Evolutionary conservation across 345 rosid genomes (phyloP), one percentile per base, ranked within the genome.

Genomic region (Cardamine chenopodiifolia): DNA sequence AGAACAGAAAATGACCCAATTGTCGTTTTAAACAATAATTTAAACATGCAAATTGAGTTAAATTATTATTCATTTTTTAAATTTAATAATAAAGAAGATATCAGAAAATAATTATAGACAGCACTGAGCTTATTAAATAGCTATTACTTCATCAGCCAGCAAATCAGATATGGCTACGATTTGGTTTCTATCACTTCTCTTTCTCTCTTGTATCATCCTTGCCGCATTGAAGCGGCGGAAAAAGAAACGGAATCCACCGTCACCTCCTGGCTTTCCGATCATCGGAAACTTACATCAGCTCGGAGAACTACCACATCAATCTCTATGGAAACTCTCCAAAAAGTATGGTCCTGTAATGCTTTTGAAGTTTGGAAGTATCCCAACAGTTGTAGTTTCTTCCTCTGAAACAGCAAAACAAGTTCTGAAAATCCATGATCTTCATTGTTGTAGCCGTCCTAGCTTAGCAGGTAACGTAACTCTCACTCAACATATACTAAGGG

Each of bases 261-360:
- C 62, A 35, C 72, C 72, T 37, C 50, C 62, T 37, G 35, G 62
- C 17, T 37, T 79, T 52, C 81, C 85, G 0, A 37, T 79, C 31
- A 20, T 76, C 7, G 85, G 82, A 23, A 79, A 82, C 67, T 66
- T 82, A 61, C 81, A 68, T 48, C 81, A 79, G 48, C 13, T 79
- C 2, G 59, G 69, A 22, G 54, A 29, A 5, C 35, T 75, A 54
- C 72, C 78, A 13, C 84, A 82, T 55, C 74, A 71, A 4, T 66
- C 82, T 61, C 53, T 82, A 12, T 56, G 72, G 65, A 52, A 26
- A 10, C 75, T 82, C 22, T 74, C 82, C 14, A 31, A 39, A 23
- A 61, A 66, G 62, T 71, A 78, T 14, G 84, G 84, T 34, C 75
- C 75, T 0, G 80, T 78, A 10, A 66, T 82, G 75, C 55, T 35